These are phyloP conservation scores for Globisporangium carolinianum DNA, from an alignment of 352 stramenopile species.

Conservation along the genomic window DNA sequence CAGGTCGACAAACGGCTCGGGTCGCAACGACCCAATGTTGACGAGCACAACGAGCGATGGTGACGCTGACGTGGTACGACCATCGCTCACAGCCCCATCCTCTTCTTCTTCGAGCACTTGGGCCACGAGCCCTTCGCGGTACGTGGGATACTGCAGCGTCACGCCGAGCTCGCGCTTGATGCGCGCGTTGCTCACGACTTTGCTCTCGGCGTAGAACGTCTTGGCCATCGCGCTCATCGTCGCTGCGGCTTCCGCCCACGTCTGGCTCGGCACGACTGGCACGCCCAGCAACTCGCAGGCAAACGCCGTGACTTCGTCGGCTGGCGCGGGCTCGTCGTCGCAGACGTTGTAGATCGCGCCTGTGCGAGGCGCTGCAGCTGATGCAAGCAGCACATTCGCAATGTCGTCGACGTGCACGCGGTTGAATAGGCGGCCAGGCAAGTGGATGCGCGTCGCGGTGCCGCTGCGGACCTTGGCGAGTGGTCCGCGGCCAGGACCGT, in stretches of 20 bases:
- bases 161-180: conserved; percentile 77
- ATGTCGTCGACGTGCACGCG: conserved; percentile 90
- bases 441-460: conserved; percentile 55
- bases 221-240: conserved; percentile 85
- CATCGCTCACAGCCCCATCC: background rate
- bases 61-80: background rate
- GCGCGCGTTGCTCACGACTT: conserved; percentile 63
- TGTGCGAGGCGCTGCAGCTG: conserved; percentile 47
- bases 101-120: conserved; percentile 73
- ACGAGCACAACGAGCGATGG: conserved; percentile 39
- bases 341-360: conserved; percentile 86
- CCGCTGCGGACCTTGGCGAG: conserved; percentile 74
- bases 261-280: conserved; percentile 33
- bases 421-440: conserved; percentile 80
- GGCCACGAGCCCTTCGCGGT: conserved; percentile 72
- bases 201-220: conserved; percentile 84
- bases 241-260: conserved; percentile 65
- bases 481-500: conserved; percentile 79
- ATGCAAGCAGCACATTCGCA: conserved; percentile 65
- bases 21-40: conserved; percentile 71
- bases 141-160: conserved; percentile 64
- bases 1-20: conserved; percentile 63
- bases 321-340: conserved; percentile 82
- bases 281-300: conserved; percentile 65
- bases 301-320: conserved; percentile 72